A percentile compares a stretch with the other conserved stretches of the same genome.
phyloP scores from a whole-genome alignment of 1,284 basidiomycete species.

The Trichosporon asahii region DNA sequence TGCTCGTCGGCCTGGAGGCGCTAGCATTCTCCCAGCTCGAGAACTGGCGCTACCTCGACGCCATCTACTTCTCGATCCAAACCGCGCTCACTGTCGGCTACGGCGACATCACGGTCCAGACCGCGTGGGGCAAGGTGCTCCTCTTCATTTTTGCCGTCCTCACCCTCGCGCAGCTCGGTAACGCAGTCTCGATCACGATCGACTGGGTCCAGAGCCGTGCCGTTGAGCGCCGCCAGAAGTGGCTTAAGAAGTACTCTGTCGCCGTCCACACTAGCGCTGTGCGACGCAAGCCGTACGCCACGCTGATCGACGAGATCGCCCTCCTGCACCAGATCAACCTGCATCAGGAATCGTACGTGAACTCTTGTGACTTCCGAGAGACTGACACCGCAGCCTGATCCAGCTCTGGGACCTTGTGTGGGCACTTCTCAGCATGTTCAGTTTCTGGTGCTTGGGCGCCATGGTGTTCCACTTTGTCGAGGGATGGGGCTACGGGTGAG shows the following conservation, averaged over 20 bases:
- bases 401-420: slow-evolving; percentile 48
- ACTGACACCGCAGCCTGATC: slow-evolving; percentile 33
- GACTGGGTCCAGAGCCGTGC: slow-evolving; percentile 42
- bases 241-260: slow-evolving; percentile 43
- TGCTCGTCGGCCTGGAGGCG: slow-evolving; percentile 45
- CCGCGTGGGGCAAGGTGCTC: slow-evolving; percentile 45
- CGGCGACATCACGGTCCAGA: slow-evolving; percentile 44
- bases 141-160: slow-evolving; percentile 52
- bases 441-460: slow-evolving; percentile 51
- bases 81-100: slow-evolving; percentile 49
- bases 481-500: slow-evolving; percentile 48
- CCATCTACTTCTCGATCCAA: slow-evolving; percentile 36
- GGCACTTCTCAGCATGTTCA: slow-evolving; percentile 40
- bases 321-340: slow-evolving; percentile 47
- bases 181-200: slow-evolving; percentile 51
- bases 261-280: slow-evolving; percentile 41
- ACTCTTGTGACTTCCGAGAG: not conserved
- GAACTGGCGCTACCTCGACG: slow-evolving; percentile 46
- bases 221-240: slow-evolving; percentile 38
- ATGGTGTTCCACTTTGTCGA: slow-evolving; percentile 46
- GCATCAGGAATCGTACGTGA: slow-evolving; percentile 43
- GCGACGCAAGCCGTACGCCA: slow-evolving; percentile 32
- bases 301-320: slow-evolving; percentile 48
- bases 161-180: slow-evolving; percentile 51
- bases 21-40: slow-evolving; percentile 45